phyloP scores from a whole-genome alignment of 2,329 filamentous ascomycete species.

The Ophidiomyces ophidiicola region DNA sequence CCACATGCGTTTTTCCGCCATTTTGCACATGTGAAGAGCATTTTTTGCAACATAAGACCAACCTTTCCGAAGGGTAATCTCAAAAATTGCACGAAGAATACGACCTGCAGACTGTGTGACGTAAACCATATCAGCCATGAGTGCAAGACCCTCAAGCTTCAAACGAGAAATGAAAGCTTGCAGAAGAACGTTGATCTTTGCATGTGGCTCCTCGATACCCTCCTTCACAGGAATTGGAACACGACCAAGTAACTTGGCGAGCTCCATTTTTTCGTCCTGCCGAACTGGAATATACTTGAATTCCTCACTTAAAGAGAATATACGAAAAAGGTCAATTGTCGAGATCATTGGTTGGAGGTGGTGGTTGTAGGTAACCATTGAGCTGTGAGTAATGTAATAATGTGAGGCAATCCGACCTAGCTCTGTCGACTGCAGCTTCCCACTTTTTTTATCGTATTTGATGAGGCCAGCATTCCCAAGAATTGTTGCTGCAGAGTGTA shows the following conservation, averaged over 20 bases:
- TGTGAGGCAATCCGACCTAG: constrained; percentile 92
- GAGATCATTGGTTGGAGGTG: constrained; percentile 88
- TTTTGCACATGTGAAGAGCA: constrained; percentile 90
- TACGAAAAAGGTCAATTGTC: constrained; percentile 88
- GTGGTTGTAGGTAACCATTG: constrained; percentile 94
- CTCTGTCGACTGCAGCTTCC: constrained; percentile 79
- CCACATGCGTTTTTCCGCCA: constrained; percentile 99
- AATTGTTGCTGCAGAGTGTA: constrained; percentile 82
- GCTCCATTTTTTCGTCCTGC: constrained; percentile 92
- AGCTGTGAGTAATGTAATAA: constrained; percentile 94
- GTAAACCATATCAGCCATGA: constrained; percentile 98
- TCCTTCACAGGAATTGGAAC: constrained; percentile 97
- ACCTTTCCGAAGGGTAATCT: constrained; percentile 93
- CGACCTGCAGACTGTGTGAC: constrained; percentile 95
- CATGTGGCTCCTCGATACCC: constrained; percentile 88
- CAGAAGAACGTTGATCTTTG: constrained; percentile 94
- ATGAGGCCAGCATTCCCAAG: constrained; percentile 78
- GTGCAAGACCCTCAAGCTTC: constrained; percentile 79
- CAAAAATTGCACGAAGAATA: constrained; percentile 89
- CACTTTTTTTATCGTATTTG: constrained; percentile 91
- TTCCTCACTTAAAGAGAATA: constrained; percentile 91
- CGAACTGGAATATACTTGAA: constrained; percentile 98
- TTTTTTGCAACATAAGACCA: constrained; percentile 90
- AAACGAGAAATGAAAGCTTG: constrained; percentile 94
- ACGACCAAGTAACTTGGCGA: constrained; percentile 76